Percentiles rank a stretch among this genome's conserved stretches.
phyloP scores from a whole-genome alignment of 768 basidiomycete genomes.

The Mycena rebaudengoi region DNA sequence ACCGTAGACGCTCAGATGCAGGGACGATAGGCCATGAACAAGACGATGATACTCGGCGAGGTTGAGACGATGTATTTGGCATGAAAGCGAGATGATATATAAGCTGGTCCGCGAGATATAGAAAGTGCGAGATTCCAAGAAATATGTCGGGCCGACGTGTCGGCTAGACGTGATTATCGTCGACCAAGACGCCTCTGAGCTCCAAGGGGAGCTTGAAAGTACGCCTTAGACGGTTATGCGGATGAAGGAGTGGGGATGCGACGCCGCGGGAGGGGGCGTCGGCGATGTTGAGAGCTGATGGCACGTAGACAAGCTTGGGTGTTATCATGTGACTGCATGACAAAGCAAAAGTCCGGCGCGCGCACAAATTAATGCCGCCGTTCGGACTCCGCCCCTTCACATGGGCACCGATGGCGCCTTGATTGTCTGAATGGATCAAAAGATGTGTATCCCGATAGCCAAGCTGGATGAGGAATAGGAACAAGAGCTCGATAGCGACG shows the following conservation, averaged over 20 bases:
- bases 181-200: not conserved
- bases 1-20: too few relatives aligned
- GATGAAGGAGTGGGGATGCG: not conserved
- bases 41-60: too few relatives aligned
- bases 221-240: not conserved
- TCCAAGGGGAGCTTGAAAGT: not conserved
- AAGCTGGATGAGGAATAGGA: slow-evolving; percentile 1
- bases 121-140: too few relatives aligned
- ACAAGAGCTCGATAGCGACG: slow-evolving; percentile 1
- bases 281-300: not conserved
- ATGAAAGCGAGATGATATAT: too few relatives aligned
- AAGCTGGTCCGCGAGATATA: too few relatives aligned
- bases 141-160: too few relatives aligned
- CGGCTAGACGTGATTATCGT: too few relatives aligned
- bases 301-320: not conserved
- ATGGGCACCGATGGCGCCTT: slow-evolving; percentile 5
- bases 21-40: too few relatives aligned
- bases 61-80: too few relatives aligned
- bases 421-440: not conserved
- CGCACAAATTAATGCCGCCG: slow-evolving; percentile 3
- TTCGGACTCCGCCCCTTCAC: not conserved
- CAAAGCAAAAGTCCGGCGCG: not conserved
- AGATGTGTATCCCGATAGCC: not conserved
- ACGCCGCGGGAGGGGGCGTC: not conserved
- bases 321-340: not conserved